Conservation (phyloP, 106 monocot genomes). For the Gastrodia elata region DNA sequence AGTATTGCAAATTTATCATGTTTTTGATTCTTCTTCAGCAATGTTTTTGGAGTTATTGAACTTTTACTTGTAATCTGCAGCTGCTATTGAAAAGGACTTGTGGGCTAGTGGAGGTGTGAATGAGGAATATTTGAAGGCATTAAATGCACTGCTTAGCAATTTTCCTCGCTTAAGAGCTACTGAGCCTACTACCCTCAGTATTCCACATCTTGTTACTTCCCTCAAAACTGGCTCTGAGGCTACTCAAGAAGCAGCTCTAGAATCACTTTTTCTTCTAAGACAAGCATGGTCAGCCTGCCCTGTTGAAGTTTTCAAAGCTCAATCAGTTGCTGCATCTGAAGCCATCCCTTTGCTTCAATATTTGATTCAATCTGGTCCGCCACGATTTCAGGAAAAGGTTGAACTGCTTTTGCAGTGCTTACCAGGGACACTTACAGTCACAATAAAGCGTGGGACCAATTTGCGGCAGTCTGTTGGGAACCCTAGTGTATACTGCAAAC, state of each 20-base stretch:
- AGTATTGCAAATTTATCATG: slow-evolving; percentile 1
- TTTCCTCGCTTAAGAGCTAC: slow-evolving; percentile 90
- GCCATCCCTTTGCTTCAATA: slow-evolving; percentile 92
- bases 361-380: slow-evolving; percentile 96
- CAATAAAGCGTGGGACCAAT: slow-evolving; percentile 88
- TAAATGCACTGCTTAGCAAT: slow-evolving; percentile 80
- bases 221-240: slow-evolving; percentile 87
- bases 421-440: slow-evolving; percentile 83
- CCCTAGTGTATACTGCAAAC: slow-evolving; percentile 90
- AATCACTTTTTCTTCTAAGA: slow-evolving; percentile 81
- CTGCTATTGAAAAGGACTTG: slow-evolving; percentile 96
- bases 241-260: slow-evolving; percentile 89
- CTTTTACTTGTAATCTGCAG: slow-evolving; percentile 34
- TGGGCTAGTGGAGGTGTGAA: slow-evolving; percentile 76
- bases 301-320: slow-evolving; percentile 88
- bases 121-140: slow-evolving; percentile 90
- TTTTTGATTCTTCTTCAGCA: background rate
- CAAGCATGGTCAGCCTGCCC: slow-evolving; percentile 99
- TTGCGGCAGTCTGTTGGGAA: slow-evolving; percentile 94
- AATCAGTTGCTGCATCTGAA: slow-evolving; percentile 94
- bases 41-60: background rate
- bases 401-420: slow-evolving; percentile 93
- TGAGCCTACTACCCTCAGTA: slow-evolving; percentile 90
- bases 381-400: slow-evolving; percentile 94
- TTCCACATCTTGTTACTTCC: slow-evolving; percentile 88